Evolutionary conservation across 306 rosid species (phyloP).

Genomic region (Mucuna pruriens): DNA sequence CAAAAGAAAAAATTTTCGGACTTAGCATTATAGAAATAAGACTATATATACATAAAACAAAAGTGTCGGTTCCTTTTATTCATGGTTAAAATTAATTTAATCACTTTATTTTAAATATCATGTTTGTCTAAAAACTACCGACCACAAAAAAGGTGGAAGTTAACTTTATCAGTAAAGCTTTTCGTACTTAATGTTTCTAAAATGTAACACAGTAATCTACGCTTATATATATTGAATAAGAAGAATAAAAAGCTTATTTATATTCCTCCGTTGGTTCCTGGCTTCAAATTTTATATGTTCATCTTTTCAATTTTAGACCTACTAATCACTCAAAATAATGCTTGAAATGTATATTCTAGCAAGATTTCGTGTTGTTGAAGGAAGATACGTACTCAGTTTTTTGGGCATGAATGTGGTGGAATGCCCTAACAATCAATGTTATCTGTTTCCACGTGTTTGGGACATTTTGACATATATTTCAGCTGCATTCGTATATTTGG

Average conservation of each 20-base stretch:
- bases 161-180: background rate
- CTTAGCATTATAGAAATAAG: conserved; percentile 16
- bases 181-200: background rate
- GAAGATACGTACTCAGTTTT: background rate
- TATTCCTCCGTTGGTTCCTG: background rate
- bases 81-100: background rate
- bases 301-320: background rate
- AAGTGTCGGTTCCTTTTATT: conserved; percentile 38
- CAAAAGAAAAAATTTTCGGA: background rate
- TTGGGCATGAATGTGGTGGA: conserved; percentile 8
- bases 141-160: background rate
- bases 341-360: background rate
- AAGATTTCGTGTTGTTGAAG: background rate
- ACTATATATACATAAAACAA: background rate
- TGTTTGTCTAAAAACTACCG: conserved; percentile 25
- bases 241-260: no score
- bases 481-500: background rate
- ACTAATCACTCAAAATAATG: background rate
- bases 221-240: background rate
- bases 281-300: background rate
- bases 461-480: conserved; percentile 16
- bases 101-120: background rate
- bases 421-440: background rate
- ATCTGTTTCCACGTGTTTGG: background rate
- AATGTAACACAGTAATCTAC: background rate